phyloP scores from a whole-genome alignment of 2,329 filamentous ascomycete genomes.

The Curvularia sp. region DNA sequence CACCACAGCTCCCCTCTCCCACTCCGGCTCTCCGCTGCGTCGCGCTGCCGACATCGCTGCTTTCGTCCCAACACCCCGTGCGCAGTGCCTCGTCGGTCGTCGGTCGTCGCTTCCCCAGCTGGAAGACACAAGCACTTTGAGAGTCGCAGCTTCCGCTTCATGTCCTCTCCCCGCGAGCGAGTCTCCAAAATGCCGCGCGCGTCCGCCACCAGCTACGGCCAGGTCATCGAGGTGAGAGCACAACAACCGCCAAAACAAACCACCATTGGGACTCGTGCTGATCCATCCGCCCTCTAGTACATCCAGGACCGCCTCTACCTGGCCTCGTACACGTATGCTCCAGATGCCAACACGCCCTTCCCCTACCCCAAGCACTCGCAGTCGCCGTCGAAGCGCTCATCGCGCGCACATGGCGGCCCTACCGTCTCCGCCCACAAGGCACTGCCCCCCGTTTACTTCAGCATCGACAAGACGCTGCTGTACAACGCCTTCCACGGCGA shows the following conservation, averaged over 20 bases:
- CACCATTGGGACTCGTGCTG: constrained; percentile 18
- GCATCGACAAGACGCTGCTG: constrained; percentile 86
- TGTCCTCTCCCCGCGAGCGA: constrained; percentile 41
- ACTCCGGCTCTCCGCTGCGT: constrained; percentile 15
- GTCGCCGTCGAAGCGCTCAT: constrained; percentile 78
- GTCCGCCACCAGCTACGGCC: constrained; percentile 68
- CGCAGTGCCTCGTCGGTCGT: not conserved
- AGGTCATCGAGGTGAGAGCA: constrained; percentile 91
- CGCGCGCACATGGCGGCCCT: constrained; percentile 67
- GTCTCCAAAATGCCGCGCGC: constrained; percentile 42
- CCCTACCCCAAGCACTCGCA: constrained; percentile 74
- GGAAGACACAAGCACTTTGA: constrained; percentile 6
- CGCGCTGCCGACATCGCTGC: constrained; percentile 23
- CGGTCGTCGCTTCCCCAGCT: constrained; percentile 24
- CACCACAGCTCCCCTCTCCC: constrained; percentile 13
- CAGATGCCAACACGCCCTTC: constrained; percentile 82
- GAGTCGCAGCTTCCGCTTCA: constrained; percentile 28
- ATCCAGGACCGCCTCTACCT: constrained; percentile 87
- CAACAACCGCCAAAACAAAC: constrained; percentile 36
- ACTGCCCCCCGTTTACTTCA: constrained; percentile 86
- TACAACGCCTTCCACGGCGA: constrained; percentile 99
- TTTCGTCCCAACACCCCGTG: constrained; percentile 27
- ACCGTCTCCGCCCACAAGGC: constrained; percentile 60
- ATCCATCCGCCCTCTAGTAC: constrained; percentile 26
- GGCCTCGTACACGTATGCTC: constrained; percentile 84